phyloP scores from a whole-genome alignment of 495 filamentous ascomycete species.

The Aspergillus asperescens region DNA sequence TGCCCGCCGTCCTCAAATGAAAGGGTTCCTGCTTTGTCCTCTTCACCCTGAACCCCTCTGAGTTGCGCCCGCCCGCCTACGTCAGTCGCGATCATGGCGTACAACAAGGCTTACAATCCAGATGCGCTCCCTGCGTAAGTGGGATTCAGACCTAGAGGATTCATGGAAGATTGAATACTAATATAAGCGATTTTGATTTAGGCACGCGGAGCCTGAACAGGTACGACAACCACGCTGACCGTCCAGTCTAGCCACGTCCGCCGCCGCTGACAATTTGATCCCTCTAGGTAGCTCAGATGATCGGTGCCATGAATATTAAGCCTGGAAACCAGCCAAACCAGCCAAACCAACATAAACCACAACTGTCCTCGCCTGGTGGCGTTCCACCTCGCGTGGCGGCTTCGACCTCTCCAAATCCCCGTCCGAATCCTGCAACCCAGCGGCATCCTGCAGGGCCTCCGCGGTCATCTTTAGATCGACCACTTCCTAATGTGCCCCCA shows the following conservation, averaged over 20 bases:
- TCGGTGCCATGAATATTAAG: slow-evolving; percentile 37
- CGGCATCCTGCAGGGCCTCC: slow-evolving; percentile 22
- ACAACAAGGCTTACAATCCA: slow-evolving; percentile 90
- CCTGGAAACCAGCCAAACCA: slow-evolving; percentile 11
- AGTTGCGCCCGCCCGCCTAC: slow-evolving; percentile 22
- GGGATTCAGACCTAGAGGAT: not conserved
- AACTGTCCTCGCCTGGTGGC: slow-evolving; percentile 19
- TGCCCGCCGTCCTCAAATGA: not conserved
- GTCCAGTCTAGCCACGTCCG: not conserved
- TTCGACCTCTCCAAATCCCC: slow-evolving; percentile 26
- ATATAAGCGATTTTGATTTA: slow-evolving; percentile 29
- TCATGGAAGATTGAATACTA: not conserved
- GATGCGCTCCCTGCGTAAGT: slow-evolving; percentile 94
- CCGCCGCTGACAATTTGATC: slow-evolving; percentile 3
- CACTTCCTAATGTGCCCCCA: slow-evolving; percentile 28
- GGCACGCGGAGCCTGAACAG: slow-evolving; percentile 92
- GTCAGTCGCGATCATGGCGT: slow-evolving; percentile 67
- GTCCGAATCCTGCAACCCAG: too few species aligned
- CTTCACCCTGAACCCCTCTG: slow-evolving; percentile 1
- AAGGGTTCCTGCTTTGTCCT: slow-evolving; percentile 1
- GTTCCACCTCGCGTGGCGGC: slow-evolving; percentile 30
- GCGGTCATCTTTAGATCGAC: slow-evolving; percentile 25
- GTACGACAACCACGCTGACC: slow-evolving; percentile 40
- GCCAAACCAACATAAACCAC: slow-evolving; percentile 22
- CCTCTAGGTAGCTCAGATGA: slow-evolving; percentile 51